These are phyloP conservation scores for Entrophospora sp. DNA, from an alignment of 192 early-diverging fungal genomes.

Conservation along the genomic window DNA sequence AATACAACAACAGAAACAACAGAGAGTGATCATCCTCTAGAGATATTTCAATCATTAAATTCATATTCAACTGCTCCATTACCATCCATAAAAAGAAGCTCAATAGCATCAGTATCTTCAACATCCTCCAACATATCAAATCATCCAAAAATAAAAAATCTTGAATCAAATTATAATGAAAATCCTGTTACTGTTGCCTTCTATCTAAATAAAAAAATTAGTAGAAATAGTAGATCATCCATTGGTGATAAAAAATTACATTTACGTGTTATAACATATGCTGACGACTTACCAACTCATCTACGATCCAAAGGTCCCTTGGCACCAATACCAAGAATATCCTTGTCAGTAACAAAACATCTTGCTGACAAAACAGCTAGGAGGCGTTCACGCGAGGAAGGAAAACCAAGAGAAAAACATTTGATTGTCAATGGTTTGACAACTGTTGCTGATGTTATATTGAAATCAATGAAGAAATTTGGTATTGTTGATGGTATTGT, in stretches of 20 bases:
- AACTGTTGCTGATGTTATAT: conserved; percentile 36
- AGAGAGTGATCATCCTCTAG: conserved; percentile 46
- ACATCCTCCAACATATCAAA: conserved; percentile 25
- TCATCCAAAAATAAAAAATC: conserved; percentile 1
- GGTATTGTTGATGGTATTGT: conserved; percentile 35
- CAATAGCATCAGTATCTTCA: conserved; percentile 35
- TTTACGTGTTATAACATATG: conserved; percentile 8
- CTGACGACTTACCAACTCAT: conserved; percentile 11
- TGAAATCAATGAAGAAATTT: conserved; percentile 41
- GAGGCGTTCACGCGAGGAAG: conserved; percentile 17
- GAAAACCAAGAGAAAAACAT: conserved; percentile 15
- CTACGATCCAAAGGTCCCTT: not conserved
- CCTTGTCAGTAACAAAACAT: conserved; percentile 21
- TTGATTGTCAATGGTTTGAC: not conserved
- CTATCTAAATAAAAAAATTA: conserved; percentile 13
- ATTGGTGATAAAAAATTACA: conserved; percentile 10
- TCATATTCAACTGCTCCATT: conserved; percentile 41
- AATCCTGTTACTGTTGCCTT: conserved; percentile 16
- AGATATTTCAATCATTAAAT: conserved; percentile 45
- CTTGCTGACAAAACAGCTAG: conserved; percentile 19
- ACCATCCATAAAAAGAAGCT: conserved; percentile 39
- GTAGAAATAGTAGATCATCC: not conserved
- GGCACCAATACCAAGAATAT: not conserved
- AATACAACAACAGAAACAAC: too few relatives aligned
- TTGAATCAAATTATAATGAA: not conserved